Conservation (phyloP, 495 filamentous ascomycete species). For the Penicillium daleae region DNA sequence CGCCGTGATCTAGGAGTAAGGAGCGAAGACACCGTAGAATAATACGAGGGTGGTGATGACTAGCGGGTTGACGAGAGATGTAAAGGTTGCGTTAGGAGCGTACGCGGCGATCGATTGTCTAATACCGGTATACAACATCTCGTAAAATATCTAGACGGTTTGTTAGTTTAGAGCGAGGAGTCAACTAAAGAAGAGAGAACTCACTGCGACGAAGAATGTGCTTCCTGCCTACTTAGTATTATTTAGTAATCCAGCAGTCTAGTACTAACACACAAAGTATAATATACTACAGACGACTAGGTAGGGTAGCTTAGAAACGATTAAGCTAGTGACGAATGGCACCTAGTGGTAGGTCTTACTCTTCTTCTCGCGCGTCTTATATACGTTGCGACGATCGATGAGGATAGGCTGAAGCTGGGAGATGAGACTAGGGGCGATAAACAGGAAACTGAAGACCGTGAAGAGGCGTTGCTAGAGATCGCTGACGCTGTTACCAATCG, state of each 20-base stretch:
- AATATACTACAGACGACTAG: slow-evolving; percentile 52
- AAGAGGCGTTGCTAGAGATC: slow-evolving; percentile 19
- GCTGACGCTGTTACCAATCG: background rate
- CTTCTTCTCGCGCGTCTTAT: slow-evolving; percentile 55
- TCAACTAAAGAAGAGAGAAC: background rate
- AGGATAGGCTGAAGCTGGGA: slow-evolving; percentile 58
- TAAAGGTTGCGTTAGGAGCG: slow-evolving; percentile 57
- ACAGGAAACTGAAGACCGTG: slow-evolving; percentile 55
- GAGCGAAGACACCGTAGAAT: slow-evolving; percentile 53
- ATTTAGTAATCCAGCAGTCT: background rate
- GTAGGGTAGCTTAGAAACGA: slow-evolving; percentile 58
- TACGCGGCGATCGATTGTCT: slow-evolving; percentile 63
- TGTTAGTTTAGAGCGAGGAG: background rate
- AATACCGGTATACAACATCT: slow-evolving; percentile 60
- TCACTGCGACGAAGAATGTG: background rate
- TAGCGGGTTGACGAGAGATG: slow-evolving; percentile 59
- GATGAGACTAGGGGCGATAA: slow-evolving; percentile 53
- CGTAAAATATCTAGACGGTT: slow-evolving; percentile 38
- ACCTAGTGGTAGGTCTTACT: slow-evolving; percentile 59
- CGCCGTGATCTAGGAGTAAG: slow-evolving; percentile 48
- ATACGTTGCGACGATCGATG: slow-evolving; percentile 55
- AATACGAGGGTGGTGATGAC: slow-evolving; percentile 57
- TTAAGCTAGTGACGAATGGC: slow-evolving; percentile 52
- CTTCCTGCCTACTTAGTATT: background rate
- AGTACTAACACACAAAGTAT: slow-evolving; percentile 56